Evolutionary conservation across 139 green algal genomes (phyloP).

Genomic region (Medakamo hakoo): DNA sequence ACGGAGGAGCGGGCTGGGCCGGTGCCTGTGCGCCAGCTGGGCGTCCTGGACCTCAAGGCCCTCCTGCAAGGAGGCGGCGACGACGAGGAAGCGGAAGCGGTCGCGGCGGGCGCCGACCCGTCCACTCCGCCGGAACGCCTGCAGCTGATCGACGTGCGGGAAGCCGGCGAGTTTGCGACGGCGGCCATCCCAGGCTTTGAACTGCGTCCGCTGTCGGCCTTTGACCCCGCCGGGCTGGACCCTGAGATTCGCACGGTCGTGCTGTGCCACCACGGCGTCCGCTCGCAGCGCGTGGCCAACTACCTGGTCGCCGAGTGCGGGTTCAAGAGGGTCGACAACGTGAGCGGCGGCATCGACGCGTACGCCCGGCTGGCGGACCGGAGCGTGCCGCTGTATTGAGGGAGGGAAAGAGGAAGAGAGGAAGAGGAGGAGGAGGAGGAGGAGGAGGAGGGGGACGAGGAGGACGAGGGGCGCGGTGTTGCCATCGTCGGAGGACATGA

Average conservation of each 20-base stretch:
- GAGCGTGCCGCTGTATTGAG: constrained; percentile 34
- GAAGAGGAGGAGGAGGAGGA: no score
- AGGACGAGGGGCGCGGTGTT: no score
- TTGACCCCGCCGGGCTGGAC: constrained; percentile 28
- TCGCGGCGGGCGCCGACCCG: constrained; percentile 2
- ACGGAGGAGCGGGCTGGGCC: constrained; percentile 3
- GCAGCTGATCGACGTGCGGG: constrained; percentile 29
- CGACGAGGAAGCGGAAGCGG: constrained; percentile 3
- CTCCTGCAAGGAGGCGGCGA: background rate
- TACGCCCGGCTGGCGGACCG: constrained; percentile 38
- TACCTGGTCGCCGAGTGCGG: constrained; percentile 26
- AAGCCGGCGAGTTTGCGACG: constrained; percentile 16
- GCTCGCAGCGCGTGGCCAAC: constrained; percentile 24
- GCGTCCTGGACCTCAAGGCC: constrained; percentile 10
- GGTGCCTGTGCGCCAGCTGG: constrained; percentile 6
- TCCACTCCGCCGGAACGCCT: constrained; percentile 1
- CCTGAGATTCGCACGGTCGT: constrained; percentile 40
- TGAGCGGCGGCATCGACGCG: constrained; percentile 53
- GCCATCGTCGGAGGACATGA: no score
- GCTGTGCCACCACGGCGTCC: constrained; percentile 72
- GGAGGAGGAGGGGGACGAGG: no score
- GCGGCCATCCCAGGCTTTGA: constrained; percentile 13
- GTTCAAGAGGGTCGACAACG: constrained; percentile 52
- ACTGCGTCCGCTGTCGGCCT: constrained; percentile 11
- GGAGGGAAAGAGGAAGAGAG: background rate